Base-by-base conservation (phyloP, 2,329 filamentous ascomycete genomes). In the Lachnellula willkommii region DNA sequence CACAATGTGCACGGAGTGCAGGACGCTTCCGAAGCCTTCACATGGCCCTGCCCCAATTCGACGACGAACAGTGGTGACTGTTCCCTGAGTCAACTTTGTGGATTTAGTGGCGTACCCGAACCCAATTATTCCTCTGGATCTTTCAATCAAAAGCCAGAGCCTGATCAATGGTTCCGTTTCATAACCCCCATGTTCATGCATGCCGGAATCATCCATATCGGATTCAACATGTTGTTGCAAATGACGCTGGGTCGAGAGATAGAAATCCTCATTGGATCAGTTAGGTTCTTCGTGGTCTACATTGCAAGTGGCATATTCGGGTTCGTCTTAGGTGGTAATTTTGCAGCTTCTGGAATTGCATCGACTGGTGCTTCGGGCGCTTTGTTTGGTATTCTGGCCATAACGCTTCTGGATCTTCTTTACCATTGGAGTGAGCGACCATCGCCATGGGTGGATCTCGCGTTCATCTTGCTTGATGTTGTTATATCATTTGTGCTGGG, bases 81-180 rank as follows among this genome's bases (percentile, higher is more conserved):
- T 73, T 79, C 83, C 0, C 80, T 99, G 9, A 86, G 84, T 9
- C 76, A 93, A 15, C 79, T 95, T 15, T 99, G 94, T 71, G 92
- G 92, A 28, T 94, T 96, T 66, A 79, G 79, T 55, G 87, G 87
- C 17, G 61, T 65, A 47, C 58, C 61, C 7, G 52, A 85, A 91
- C 5, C 85, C 84, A 0, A 45, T 45, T 45, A 52, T n/a, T 32
- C 17, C 7, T 82, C 91, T 64, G 76, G 75, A 53, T 69, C 78
- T 54, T 68, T 71, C 28, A 63, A 75, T 53, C 76, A 81, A 65
- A 74, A 60, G 9, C 79, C 58, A 17, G 56, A 64, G 24, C 94
- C 94, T 0, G 85, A 97, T 69, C 94, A 99, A 71, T 99, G 94
- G 94, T 99, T 83, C 74, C 88, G 94, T 58, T 97, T 99, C 75